Conservation (phyloP, 2,329 filamentous ascomycete genomes). For the Colletotrichum graminicola region DNA sequence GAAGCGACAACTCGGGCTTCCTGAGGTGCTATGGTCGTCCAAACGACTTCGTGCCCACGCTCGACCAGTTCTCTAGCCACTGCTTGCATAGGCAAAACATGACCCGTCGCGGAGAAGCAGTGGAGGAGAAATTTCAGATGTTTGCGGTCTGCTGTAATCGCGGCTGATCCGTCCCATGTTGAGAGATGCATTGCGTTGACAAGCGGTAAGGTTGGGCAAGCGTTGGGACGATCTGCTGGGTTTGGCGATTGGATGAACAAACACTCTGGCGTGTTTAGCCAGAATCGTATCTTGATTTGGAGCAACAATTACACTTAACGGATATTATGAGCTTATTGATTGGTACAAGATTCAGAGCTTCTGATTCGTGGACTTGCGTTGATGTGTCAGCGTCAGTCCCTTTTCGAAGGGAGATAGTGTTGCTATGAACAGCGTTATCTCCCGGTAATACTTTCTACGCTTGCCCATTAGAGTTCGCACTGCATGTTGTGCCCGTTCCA, state of each 20-base stretch:
- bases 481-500: too few relatives aligned
- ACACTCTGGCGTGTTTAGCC: conserved; percentile 2
- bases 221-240: conserved; percentile 6
- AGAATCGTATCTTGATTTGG: not conserved
- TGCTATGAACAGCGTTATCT: too few relatives aligned
- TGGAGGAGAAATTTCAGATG: conserved; percentile 53
- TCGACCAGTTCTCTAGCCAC: conserved; percentile 53
- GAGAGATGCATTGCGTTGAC: conserved; percentile 27
- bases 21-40: conserved; percentile 53
- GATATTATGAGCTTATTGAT: conserved; percentile 30
- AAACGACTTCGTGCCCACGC: conserved; percentile 54
- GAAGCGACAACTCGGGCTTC: conserved; percentile 50
- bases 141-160: not conserved
- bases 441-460: too few relatives aligned
- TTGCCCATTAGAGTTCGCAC: too few relatives aligned
- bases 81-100: conserved; percentile 56
- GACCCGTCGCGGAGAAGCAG: conserved; percentile 56
- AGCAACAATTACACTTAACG: conserved; percentile 12
- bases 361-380: conserved; percentile 14
- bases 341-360: not conserved
- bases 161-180: conserved; percentile 3
- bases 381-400: conserved; percentile 8
- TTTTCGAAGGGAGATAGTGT: too few relatives aligned
- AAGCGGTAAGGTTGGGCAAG: conserved; percentile 2
- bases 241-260: conserved; percentile 34